Evolutionary conservation across 148 eudicot genomes (phyloP).

Genomic region (Fallopia convolvulus): DNA sequence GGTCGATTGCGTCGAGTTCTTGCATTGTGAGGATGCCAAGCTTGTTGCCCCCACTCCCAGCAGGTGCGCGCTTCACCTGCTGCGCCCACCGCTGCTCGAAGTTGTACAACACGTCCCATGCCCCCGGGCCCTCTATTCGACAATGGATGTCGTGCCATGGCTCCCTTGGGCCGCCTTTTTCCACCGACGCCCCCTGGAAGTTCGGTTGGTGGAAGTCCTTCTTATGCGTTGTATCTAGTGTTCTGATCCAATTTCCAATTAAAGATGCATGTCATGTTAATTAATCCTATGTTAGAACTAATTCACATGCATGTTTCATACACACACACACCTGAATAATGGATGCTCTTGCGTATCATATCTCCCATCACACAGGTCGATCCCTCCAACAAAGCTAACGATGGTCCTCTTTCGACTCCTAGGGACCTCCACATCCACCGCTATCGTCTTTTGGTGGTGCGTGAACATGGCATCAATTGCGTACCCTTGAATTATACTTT

Average conservation of each 20-base stretch:
- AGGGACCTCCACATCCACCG: conserved; percentile 37
- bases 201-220: conserved; percentile 82
- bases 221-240: conserved; percentile 39
- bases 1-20: conserved; percentile 33
- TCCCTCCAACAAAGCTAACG: conserved; percentile 68
- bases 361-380: conserved; percentile 83
- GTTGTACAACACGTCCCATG: conserved; percentile 84
- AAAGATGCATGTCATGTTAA: too few relatives aligned
- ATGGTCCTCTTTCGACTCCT: conserved; percentile 31
- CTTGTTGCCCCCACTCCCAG: conserved; percentile 21
- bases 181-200: conserved; percentile 48
- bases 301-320: too few relatives aligned
- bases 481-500: conserved; percentile 48
- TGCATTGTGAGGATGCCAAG: conserved; percentile 17
- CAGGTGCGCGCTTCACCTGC: conserved; percentile 20
- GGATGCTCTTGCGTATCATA: conserved; percentile 67
- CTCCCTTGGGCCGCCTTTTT: conserved; percentile 86
- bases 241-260: conserved; percentile 15
- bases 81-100: conserved; percentile 82
- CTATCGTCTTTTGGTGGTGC: conserved; percentile 76
- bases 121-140: conserved; percentile 67
- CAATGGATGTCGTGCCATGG: conserved; percentile 95
- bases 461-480: conserved; percentile 54
- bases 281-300: too few relatives aligned
- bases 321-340: conserved; percentile 17